Base-by-base conservation (phyloP, 495 filamentous ascomycete genomes). In the Trichoderma gamsii region DNA sequence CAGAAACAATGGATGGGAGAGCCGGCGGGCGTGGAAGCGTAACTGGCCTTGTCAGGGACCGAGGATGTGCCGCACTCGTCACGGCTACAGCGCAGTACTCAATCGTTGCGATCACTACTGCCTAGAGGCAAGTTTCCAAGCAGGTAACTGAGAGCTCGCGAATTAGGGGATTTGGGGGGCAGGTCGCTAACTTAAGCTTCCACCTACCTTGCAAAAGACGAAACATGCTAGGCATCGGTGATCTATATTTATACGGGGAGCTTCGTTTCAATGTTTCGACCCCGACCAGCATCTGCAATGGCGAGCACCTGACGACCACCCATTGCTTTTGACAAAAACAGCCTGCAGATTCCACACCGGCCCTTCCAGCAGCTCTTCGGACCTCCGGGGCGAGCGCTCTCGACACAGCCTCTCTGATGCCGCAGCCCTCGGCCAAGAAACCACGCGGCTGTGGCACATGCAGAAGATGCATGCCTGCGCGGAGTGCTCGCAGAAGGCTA, bases 11-110 rank as follows among this genome's bases (percentile, higher is more conserved):
- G 51, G 16, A 9, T 56, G 25, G 16, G 4, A 32, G 25, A 61
- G 51, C 51, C 18, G n/a, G 51, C 51, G 16, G 8, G 43, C 43
- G 13, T 46, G 18, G 43, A 18, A 46, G 43, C 18, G 43, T 9
- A 52, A 52, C 15, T 21, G 52, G 52, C 32, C 32, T 35, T 29
- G 7, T 27, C 15, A 59, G 51, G 51, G 23, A 59, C 51, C n/a
- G 56, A 61, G 27, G 56, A 61, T 61, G 56, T 61, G 56, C 56
- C 25, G 56, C 56, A 61, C 29, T 61, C 56, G 56, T 61, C 56
- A 52, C 49, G 44, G 44, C n/a, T 49, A 38, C 35, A 38, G 35
- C 8, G 35, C 35, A 38, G 35, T 38, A 38, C 35, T 38, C 35
- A 4, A 29, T 29, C 29, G 4, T 38, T 38, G 44, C 44, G 12